These are phyloP conservation scores for Monosporozyma aquatica DNA, from an alignment of 805 yeast genomes.

Conservation along the genomic window DNA sequence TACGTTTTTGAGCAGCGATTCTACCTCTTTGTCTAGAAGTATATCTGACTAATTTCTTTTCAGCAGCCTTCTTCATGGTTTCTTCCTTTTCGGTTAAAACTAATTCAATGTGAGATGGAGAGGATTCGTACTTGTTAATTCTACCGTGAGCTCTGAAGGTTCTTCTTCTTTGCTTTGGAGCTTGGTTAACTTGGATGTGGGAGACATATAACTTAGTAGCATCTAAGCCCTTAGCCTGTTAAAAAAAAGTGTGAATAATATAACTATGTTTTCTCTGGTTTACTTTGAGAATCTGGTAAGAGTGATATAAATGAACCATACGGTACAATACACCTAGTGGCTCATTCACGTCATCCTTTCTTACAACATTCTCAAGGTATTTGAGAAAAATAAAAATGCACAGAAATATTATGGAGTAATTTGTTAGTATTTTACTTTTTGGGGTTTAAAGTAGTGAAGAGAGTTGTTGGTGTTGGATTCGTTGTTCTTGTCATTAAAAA, in stretches of 20 bases:
- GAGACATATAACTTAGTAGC: constrained; percentile 86
- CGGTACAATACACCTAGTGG: too few relatives aligned
- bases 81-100: constrained; percentile 92
- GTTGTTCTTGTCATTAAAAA: too few relatives aligned
- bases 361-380: too few relatives aligned
- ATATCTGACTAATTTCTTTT: constrained; percentile 59
- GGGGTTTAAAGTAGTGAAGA: too few relatives aligned
- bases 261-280: too few relatives aligned
- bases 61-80: constrained; percentile 84
- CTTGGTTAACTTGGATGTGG: constrained; percentile 99
- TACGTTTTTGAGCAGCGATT: constrained; percentile 80
- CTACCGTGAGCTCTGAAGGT: constrained; percentile 99
- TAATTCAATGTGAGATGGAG: constrained; percentile 98
- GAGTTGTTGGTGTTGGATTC: too few relatives aligned
- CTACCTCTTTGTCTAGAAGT: constrained; percentile 90
- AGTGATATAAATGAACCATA: too few relatives aligned
- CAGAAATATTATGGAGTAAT: too few relatives aligned
- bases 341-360: too few relatives aligned
- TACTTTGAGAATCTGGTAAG: too few relatives aligned
- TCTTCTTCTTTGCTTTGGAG: constrained; percentile 99
- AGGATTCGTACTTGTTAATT: constrained; percentile 97
- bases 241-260: background rate
- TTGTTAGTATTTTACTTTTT: too few relatives aligned
- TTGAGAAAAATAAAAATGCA: too few relatives aligned
- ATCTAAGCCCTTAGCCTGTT: constrained; percentile 88